phyloP scores from a whole-genome alignment of 495 filamentous ascomycete species.

The Pseudotulostoma volvatum region DNA sequence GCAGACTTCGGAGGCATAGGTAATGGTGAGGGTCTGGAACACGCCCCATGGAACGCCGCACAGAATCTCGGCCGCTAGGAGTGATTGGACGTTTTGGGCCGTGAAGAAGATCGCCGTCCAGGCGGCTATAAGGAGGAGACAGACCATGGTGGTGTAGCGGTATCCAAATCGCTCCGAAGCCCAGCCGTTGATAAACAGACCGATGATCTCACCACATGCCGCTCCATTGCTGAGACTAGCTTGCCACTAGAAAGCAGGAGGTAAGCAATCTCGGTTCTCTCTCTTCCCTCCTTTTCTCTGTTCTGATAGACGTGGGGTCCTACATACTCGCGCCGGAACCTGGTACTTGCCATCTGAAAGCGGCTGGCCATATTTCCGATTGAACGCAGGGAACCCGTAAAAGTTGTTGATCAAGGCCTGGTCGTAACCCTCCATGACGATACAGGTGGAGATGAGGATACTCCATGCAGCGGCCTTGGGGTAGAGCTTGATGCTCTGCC shows the following conservation, averaged over 20 bases:
- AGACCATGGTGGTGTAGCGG: slow-evolving; percentile 52
- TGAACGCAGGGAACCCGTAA: slow-evolving; percentile 39
- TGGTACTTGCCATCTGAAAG: slow-evolving; percentile 43
- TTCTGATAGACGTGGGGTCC: neutral
- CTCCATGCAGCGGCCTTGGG: slow-evolving; percentile 42
- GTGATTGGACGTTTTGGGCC: slow-evolving; percentile 46
- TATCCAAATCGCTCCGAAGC: slow-evolving; percentile 64
- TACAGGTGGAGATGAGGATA: slow-evolving; percentile 35
- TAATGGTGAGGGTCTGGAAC: slow-evolving; percentile 65
- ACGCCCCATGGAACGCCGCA: slow-evolving; percentile 72
- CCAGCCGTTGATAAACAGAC: slow-evolving; percentile 59
- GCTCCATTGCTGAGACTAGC: slow-evolving; percentile 56
- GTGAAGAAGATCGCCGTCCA: slow-evolving; percentile 69
- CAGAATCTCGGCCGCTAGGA: slow-evolving; percentile 60
- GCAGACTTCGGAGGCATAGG: slow-evolving; percentile 67
- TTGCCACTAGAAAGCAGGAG: slow-evolving; percentile 39
- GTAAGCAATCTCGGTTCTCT: neutral
- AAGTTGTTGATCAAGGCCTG: slow-evolving; percentile 36
- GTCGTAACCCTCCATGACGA: slow-evolving; percentile 45
- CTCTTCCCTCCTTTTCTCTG: neutral
- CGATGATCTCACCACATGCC: slow-evolving; percentile 54
- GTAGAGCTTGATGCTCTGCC: slow-evolving; percentile 33
- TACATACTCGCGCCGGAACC: slow-evolving; percentile 38
- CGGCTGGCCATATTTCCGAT: slow-evolving; percentile 48
- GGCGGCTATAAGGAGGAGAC: slow-evolving; percentile 44